A percentile compares a stretch with the other conserved stretches of the same genome.
phyloP scores from a whole-genome alignment of 73 alveolate genomes.

The Breviolum minutum region DNA sequence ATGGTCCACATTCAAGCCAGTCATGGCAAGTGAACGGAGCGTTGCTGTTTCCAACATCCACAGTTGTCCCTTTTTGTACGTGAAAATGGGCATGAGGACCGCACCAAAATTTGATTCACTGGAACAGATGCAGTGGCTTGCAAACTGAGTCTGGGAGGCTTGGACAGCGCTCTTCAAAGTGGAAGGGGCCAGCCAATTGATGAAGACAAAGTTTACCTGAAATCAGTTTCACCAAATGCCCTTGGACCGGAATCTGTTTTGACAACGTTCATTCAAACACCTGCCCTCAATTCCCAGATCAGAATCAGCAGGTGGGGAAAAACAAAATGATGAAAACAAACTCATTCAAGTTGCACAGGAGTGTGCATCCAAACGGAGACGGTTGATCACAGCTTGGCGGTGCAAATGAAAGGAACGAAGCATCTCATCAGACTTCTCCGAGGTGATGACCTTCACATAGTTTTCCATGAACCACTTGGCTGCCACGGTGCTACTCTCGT shows the following conservation, averaged over 20 bases:
- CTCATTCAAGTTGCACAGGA: background rate
- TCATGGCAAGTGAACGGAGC: background rate
- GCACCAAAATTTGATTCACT: slow-evolving; percentile 11
- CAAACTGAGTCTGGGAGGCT: background rate
- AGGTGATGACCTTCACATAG: background rate
- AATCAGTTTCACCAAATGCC: background rate
- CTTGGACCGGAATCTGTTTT: background rate
- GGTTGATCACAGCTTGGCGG: background rate
- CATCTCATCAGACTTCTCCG: slow-evolving; percentile 8
- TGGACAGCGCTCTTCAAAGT: background rate
- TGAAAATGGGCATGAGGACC: slow-evolving; percentile 49
- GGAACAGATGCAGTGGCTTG: background rate
- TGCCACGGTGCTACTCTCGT: background rate
- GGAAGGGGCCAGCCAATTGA: slow-evolving; percentile 45
- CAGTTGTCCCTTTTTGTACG: slow-evolving; percentile 28
- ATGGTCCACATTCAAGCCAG: slow-evolving; percentile 14
- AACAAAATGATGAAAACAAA: background rate
- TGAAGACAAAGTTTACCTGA: slow-evolving; percentile 6
- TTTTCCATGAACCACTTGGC: background rate
- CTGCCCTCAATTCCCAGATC: background rate
- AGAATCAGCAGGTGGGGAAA: background rate
- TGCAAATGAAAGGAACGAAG: background rate
- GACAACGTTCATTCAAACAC: background rate
- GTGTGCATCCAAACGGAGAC: background rate
- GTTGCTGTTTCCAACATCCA: slow-evolving; percentile 47